These are phyloP conservation scores for Talaromyces pinophilus DNA, from an alignment of 2,329 filamentous ascomycete species.

Conservation along the genomic window DNA sequence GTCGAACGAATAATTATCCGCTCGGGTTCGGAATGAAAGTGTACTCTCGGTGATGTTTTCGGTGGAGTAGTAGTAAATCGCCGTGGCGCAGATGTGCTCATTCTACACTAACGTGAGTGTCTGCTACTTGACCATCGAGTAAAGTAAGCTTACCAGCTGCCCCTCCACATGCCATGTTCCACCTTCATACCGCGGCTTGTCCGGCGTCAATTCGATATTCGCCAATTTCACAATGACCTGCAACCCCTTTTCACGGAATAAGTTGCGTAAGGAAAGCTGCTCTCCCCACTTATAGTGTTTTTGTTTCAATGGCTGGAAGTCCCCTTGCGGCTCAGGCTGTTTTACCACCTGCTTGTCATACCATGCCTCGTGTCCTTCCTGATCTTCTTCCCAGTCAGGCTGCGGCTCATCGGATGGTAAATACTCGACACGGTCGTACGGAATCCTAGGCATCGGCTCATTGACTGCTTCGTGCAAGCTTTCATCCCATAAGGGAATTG, in stretches of 20 bases:
- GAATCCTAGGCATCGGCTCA: conserved; percentile 28
- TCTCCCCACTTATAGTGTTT: conserved; percentile 17
- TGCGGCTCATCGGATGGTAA: neutral
- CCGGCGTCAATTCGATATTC: conserved; percentile 60
- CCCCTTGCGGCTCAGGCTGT: conserved; percentile 28
- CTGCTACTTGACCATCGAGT: neutral
- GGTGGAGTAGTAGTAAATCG: conserved; percentile 64
- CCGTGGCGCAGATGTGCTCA: conserved; percentile 64
- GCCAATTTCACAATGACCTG: conserved; percentile 67
- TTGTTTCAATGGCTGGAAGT: neutral
- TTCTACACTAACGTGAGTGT: conserved; percentile 44
- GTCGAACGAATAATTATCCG: neutral
- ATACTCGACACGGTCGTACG: conserved; percentile 34
- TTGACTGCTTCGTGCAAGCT: conserved; percentile 26
- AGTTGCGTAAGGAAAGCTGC: conserved; percentile 27
- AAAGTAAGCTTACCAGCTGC: conserved; percentile 16
- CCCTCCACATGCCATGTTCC: conserved; percentile 55
- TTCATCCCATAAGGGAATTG: conserved; percentile 31
- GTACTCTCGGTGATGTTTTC: conserved; percentile 60
- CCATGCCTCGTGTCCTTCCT: conserved; percentile 30
- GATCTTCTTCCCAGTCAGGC: conserved; percentile 23
- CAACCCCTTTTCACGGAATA: conserved; percentile 48
- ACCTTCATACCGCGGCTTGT: conserved; percentile 54
- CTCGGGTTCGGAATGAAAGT: conserved; percentile 54
- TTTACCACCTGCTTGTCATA: conserved; percentile 24